phyloP scores from a whole-genome alignment of 2,329 filamentous ascomycete genomes.

The Pseudopithomyces maydicus region DNA sequence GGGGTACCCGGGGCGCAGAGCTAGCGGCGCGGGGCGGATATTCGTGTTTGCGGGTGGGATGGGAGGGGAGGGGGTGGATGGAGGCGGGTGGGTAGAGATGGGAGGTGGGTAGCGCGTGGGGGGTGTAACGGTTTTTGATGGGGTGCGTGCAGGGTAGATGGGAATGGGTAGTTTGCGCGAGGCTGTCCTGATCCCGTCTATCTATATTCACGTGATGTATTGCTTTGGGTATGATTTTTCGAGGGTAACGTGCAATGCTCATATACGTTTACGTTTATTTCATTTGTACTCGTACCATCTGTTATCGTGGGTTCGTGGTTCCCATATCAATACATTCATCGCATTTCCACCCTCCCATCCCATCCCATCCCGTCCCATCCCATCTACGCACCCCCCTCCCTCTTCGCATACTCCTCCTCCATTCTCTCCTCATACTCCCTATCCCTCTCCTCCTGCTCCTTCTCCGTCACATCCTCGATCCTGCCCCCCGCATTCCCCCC shows the following conservation, averaged over 20 bases:
- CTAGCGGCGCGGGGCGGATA: constrained; percentile 25
- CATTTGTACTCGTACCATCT: not conserved
- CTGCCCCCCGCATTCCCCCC: constrained; percentile 16
- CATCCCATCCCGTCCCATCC: not conserved
- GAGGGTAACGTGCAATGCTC: no score
- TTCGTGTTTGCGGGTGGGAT: constrained; percentile 8
- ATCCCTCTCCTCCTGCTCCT: constrained; percentile 41
- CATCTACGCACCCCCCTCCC: constrained; percentile 47
- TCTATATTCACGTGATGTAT: no score
- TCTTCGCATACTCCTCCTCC: constrained; percentile 52
- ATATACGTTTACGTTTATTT: not conserved
- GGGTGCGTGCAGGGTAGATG: no score
- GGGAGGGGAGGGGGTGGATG: not conserved
- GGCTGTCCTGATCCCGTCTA: no score
- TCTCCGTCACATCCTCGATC: constrained; percentile 41
- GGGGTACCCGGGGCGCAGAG: not conserved
- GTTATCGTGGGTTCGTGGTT: not conserved
- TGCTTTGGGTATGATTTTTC: no score
- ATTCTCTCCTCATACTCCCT: constrained; percentile 48
- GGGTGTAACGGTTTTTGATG: no score
- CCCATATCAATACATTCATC: no score
- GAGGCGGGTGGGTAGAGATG: not conserved
- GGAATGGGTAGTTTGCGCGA: no score
- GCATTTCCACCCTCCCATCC: not conserved
- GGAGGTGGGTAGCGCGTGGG: no score